Base-by-base conservation (phyloP, 1,284 basidiomycete species). In the Irpex sp. region DNA sequence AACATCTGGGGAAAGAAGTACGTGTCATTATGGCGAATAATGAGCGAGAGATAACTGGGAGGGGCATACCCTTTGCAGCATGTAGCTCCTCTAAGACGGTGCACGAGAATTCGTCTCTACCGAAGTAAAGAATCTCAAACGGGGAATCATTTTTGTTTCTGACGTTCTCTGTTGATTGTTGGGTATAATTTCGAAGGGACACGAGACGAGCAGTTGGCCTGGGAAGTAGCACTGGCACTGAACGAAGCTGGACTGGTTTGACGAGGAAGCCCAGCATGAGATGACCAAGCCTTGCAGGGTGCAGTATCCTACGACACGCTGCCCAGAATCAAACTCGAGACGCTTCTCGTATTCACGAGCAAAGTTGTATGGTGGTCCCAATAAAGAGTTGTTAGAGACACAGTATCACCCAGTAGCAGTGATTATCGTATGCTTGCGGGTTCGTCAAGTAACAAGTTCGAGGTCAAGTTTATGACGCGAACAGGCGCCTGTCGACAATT, bases 31-130 rank as follows among this genome's bases (percentile, higher is more conserved):
- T 33, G 5, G 31, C 31, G 3, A 37, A 31, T 3, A 39, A 35
- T 59, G 46, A 21, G 59, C 53, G 37, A 50, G 47, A 5, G 57
- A 21, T 17, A 9, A 51, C 5, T 33, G 31, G 31, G 31, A 36
- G 39, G 21, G 8, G 15, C 75, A 21, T 47, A 85, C 86, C 86
- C 72, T 71, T 66, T 4, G 83, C 82, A 37, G 74, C 68, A 64
- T 85, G 75, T 1, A 91, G 71, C 61, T 83, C 76, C 46, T 81
- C 69, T 31, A 92, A 75, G 1, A 90, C 84, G 11, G 76, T 69
- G 68, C 86, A 88, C 1, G 89, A 91, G 71, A 91, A 91, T 65
- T 87, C 82, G 70, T 90, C 89, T n/a, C 87, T 83, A 58, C 89
- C 89, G 67, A 90, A 79, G 71, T 89, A 90, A 5, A 92, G 78